Conservation (phyloP, 192 early-diverging fungal genomes). For the Coemansia sp. region DNA sequence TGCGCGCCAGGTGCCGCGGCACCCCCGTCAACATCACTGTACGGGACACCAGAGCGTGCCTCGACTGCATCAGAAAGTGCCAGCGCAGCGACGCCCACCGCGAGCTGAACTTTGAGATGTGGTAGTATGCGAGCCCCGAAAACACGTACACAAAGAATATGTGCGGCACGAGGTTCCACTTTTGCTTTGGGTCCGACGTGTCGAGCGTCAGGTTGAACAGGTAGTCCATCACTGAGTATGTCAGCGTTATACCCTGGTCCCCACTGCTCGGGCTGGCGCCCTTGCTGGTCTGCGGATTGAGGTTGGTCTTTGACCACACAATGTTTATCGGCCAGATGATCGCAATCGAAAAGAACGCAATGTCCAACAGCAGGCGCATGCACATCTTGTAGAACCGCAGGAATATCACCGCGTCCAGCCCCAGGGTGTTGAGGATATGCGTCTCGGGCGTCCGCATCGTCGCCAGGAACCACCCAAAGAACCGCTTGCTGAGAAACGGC, state of each 20-base stretch:
- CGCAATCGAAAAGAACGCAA: constrained; percentile 33
- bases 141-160: constrained; percentile 52
- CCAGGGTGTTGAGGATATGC: constrained; percentile 51
- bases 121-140: constrained; percentile 51
- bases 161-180: constrained; percentile 46
- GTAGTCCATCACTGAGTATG: constrained; percentile 47
- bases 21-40: constrained; percentile 70
- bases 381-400: constrained; percentile 55
- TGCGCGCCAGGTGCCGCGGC: constrained; percentile 51
- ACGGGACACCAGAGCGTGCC: constrained; percentile 52
- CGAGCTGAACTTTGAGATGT: constrained; percentile 47
- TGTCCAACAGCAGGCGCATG: constrained; percentile 41
- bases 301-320: constrained; percentile 41
- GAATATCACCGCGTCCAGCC: constrained; percentile 52
- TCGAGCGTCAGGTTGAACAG: constrained; percentile 49
- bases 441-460: constrained; percentile 51
- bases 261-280: too few species aligned
- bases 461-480: constrained; percentile 53
- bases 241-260: constrained; percentile 10
- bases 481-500: constrained; percentile 28
- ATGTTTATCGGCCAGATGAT: constrained; percentile 53
- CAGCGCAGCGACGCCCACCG: constrained; percentile 53
- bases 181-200: constrained; percentile 29
- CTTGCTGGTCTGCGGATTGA: constrained; percentile 10
- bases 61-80: constrained; percentile 53